Percentiles rank a stretch among this genome's conserved stretches.
Conservation (phyloP, 2,329 filamentous ascomycete genomes). For the Arthroderma sp. region DNA sequence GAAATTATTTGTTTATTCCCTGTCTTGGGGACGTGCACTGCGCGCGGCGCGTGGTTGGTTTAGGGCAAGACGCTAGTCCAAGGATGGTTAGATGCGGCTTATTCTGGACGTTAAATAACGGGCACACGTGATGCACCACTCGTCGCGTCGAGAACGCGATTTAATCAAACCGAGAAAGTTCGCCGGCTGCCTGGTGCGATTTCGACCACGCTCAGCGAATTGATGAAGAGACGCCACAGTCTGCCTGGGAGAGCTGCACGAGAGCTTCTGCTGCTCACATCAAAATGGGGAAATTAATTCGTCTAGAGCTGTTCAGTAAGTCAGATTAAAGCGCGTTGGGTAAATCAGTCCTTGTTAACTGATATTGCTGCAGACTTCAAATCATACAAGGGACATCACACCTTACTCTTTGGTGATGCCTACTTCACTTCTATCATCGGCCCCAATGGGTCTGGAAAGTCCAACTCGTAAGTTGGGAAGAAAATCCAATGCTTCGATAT, state of each 20-base stretch:
- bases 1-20: no score
- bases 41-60: conserved; percentile 8
- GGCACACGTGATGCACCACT: no score
- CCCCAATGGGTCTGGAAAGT: conserved; percentile 98
- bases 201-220: no score
- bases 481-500: background rate
- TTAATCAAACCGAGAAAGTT: no score
- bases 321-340: conserved; percentile 84
- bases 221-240: no score
- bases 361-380: conserved; percentile 66
- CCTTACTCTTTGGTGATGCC: conserved; percentile 85
- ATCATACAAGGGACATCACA: conserved; percentile 96
- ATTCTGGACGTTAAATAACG: no score
- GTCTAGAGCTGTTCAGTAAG: conserved; percentile 85
- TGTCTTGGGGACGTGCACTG: conserved; percentile 7
- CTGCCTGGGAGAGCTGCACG: no score
- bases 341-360: conserved; percentile 58
- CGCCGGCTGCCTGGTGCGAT: no score
- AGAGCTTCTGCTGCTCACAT: background rate
- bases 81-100: no score
- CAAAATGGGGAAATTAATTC: conserved; percentile 85
- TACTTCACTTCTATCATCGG: conserved; percentile 99
- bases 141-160: no score
- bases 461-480: conserved; percentile 62
- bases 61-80: background rate